phyloP scores from a whole-genome alignment of 73 alveolate genomes.

The Stentor roeselii region DNA sequence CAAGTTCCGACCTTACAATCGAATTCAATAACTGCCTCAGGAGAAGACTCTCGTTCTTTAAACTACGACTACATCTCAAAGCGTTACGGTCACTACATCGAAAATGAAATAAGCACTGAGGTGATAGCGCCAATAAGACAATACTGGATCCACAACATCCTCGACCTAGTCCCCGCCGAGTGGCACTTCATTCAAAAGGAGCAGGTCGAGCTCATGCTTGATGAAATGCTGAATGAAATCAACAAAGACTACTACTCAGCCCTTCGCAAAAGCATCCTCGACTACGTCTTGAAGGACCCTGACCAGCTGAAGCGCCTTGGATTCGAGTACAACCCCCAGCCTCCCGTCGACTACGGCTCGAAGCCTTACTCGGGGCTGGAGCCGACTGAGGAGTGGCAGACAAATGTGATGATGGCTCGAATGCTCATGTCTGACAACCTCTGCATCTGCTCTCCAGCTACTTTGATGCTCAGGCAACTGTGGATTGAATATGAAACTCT shows the following conservation, averaged over 20 bases:
- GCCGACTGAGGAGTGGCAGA: slow-evolving; percentile 88
- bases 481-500: slow-evolving; percentile 81
- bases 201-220: slow-evolving; percentile 60
- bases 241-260: slow-evolving; percentile 77
- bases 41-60: slow-evolving; percentile 54
- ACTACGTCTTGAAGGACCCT: slow-evolving; percentile 81
- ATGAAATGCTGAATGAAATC: slow-evolving; percentile 82
- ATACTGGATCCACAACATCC: slow-evolving; percentile 82
- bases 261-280: slow-evolving; percentile 73
- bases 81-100: slow-evolving; percentile 77
- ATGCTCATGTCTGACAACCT: slow-evolving; percentile 83
- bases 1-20: slow-evolving; percentile 73
- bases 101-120: slow-evolving; percentile 86
- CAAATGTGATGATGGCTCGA: slow-evolving; percentile 89
- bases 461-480: slow-evolving; percentile 68
- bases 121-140: slow-evolving; percentile 86
- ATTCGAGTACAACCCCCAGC: slow-evolving; percentile 67
- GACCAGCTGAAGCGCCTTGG: slow-evolving; percentile 78
- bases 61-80: slow-evolving; percentile 42
- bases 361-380: slow-evolving; percentile 76
- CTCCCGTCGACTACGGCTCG: slow-evolving; percentile 83
- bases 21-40: slow-evolving; percentile 44
- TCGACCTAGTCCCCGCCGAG: slow-evolving; percentile 85
- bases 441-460: slow-evolving; percentile 79
- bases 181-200: slow-evolving; percentile 69